Evolutionary conservation across 179 eudicot genomes (phyloP).

Genomic region (Patellifolia procumbens): DNA sequence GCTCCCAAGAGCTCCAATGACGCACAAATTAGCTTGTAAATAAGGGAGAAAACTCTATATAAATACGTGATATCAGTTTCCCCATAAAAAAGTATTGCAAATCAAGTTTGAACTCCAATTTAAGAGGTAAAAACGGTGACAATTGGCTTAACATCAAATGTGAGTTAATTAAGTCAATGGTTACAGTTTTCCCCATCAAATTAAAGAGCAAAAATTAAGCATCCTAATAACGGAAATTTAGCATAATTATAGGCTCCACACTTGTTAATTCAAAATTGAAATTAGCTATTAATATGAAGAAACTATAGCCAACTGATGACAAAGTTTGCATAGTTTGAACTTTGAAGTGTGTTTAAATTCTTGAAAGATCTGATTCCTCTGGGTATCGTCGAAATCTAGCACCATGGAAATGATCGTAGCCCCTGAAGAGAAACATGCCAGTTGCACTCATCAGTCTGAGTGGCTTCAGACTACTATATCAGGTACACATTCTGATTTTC

Average conservation of each 20-base stretch:
- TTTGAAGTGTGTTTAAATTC: neutral
- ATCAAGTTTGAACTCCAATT: neutral
- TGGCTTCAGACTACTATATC: constrained; percentile 31
- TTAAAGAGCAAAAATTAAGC: constrained; percentile 21
- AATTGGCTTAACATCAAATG: neutral
- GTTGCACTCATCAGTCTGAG: constrained; percentile 10
- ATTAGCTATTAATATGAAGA: constrained; percentile 12
- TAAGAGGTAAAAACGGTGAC: constrained; percentile 2
- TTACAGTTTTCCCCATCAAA: neutral
- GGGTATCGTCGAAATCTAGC: neutral
- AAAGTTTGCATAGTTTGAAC: constrained; percentile 9
- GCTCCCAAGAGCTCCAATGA: too few species aligned
- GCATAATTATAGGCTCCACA: constrained; percentile 15
- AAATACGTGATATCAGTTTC: too few species aligned
- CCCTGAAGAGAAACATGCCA: neutral
- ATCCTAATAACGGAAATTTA: constrained; percentile 15
- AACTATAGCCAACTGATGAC: neutral
- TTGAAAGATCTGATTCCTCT: neutral
- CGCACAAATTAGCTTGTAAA: too few species aligned
- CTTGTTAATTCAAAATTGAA: constrained; percentile 11
- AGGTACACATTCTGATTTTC: constrained; percentile 10
- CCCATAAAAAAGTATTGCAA: neutral
- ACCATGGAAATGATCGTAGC: constrained; percentile 25
- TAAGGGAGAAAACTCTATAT: too few species aligned
- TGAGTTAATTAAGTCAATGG: constrained; percentile 10